Base-by-base conservation (phyloP, 148 eudicot genomes). In the Camellia granthamiana region DNA sequence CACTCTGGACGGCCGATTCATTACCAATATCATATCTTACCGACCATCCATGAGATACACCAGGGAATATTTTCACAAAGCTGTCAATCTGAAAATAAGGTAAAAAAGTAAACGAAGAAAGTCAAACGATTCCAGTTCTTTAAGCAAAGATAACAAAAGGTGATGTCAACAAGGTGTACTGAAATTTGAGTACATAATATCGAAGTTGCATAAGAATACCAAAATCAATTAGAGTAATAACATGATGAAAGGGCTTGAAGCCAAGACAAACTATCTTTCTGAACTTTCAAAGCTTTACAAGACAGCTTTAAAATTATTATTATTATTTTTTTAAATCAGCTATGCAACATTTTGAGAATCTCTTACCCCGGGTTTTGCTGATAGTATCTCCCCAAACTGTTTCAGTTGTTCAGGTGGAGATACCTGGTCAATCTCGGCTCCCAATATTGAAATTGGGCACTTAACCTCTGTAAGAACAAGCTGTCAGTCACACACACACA, bases 291-390 rank as follows among this genome's bases (percentile, higher is more conserved):
- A 30, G 38, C 38, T 30, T 30, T 30, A 30, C 38, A 30, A 30
- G 38, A 30, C 38, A 30, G 38, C 38, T 30, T 30, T 30, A 30
- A 30, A 30, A 30, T 30, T 30, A 56, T 9, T 56, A 5, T 9
- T 56, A 0, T 56, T 56, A 0, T 3, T 56, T 44, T 4, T 7
- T 49, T 2, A 18, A 18, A 11, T 12, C 38, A 44, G 18, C 47
- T 38, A 58, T 46, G 4, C 14, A 41, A 23, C 6, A 59, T 55
- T 43, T 23, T 15, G 59, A 41, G 12, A 18, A 73, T 6, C 47
- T n/a, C 74, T 80, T 84, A 87, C 93, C 90, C 80, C 91, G 5
- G 85, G 19, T 75, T 84, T 87, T 49, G 85, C 82, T 5, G 86
- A 77, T 77, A 90, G 74, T 42, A 86, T 82, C 64, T 86, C 81